Base-by-base conservation (phyloP, 2,329 filamentous ascomycete genomes). In the Fusarium pseudonygamai region DNA sequence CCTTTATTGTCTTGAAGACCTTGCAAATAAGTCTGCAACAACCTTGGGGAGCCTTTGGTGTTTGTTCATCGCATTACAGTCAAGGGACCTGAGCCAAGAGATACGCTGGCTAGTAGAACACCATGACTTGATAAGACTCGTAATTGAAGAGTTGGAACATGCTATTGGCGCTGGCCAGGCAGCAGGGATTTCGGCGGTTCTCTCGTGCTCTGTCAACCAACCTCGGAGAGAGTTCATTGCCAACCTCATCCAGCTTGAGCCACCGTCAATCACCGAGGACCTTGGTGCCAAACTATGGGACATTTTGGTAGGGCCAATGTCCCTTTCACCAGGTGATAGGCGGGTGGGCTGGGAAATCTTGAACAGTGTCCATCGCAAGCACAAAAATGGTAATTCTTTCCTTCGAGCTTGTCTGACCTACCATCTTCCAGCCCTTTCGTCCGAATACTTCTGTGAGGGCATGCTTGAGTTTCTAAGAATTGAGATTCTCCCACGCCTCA, bases 11-110 rank as follows among this genome's bases (percentile, higher is more conserved):
- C 86, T 95, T 53, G 76, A 87, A 50, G 92, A 96, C 75, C 91
- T 97, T 50, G 85, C 87, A 6, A 83, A 86, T 28, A 90, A 87
- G 79, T 91, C 91, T 4, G 71, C 83, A 15, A 92, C 90, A 20
- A 90, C 92, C 2, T 87, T 93, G 12, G 94, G 94, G 3, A 96
- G 93, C 74, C 87, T 95, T 26, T 92, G 90, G 78, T 91, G 91
- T 22, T 83, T 94, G 52, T 83, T 79, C 57, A 82, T 85, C 50
- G 79, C 89, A 24, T 83, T 88, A n/a, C 83, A 84, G 14, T 82
- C 82, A 26, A 60, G 55, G 28, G 82, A 86, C 42, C 78, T 87
- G 42, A 76, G 77, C 7, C 82, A 82, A 13, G 90, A 92, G 67
- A 80, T 94, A 28, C 85, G 84, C 34, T 80, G 83, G n/a, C 81